Evolutionary conservation across 1,284 basidiomycete species (phyloP).

Genomic region (Malassezia brasiliensis): DNA sequence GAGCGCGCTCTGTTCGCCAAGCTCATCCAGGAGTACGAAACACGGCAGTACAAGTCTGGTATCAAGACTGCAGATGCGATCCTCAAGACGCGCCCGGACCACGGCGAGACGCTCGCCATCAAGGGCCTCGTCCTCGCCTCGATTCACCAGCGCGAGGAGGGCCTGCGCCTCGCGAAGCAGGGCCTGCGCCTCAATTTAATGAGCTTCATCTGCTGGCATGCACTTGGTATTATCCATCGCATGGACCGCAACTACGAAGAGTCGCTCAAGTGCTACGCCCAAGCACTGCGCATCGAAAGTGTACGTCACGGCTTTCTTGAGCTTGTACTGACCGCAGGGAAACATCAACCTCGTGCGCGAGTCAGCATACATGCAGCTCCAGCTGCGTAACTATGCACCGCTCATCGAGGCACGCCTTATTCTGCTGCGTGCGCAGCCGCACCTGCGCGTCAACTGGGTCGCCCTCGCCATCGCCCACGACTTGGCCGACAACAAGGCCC

Average conservation of each 20-base stretch:
- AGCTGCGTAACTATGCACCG: conserved; percentile 71
- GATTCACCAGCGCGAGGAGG: conserved; percentile 51
- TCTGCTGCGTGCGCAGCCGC: conserved; percentile 70
- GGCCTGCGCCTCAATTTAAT: conserved; percentile 73
- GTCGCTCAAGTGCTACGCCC: conserved; percentile 70
- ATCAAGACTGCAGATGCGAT: conserved; percentile 86
- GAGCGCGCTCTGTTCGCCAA: conserved; percentile 80
- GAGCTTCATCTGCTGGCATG: conserved; percentile 97
- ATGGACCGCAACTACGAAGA: conserved; percentile 79
- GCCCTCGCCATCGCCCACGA: conserved; percentile 79
- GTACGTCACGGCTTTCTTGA: conserved; percentile 3
- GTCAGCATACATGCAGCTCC: conserved; percentile 76
- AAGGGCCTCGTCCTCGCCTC: conserved; percentile 44
- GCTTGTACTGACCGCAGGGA: conserved; percentile 55
- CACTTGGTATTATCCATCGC: conserved; percentile 59
- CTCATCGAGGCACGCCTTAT: conserved; percentile 74
- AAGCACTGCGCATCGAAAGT: conserved; percentile 74
- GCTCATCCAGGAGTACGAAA: conserved; percentile 69
- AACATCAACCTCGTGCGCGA: conserved; percentile 90
- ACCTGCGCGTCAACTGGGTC: conserved; percentile 79
- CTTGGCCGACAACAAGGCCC: conserved; percentile 64
- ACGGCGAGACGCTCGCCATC: conserved; percentile 57
- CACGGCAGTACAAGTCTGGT: conserved; percentile 77
- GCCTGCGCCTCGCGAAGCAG: conserved; percentile 73
- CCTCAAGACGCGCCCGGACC: conserved; percentile 87